These are phyloP conservation scores for Exophiala lecanii-corni DNA, from an alignment of 2,329 filamentous ascomycete species.

Conservation along the genomic window DNA sequence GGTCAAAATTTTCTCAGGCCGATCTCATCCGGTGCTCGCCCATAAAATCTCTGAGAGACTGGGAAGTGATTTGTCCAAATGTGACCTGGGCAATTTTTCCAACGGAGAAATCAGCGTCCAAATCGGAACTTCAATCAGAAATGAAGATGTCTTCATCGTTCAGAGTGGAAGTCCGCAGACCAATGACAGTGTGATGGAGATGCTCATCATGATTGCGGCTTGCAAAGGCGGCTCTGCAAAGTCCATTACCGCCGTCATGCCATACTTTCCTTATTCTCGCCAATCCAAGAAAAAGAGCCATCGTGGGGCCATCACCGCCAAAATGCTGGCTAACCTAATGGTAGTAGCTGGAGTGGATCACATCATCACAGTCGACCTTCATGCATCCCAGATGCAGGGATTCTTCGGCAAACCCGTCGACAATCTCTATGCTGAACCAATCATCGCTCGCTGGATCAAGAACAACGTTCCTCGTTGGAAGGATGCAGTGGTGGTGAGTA, in stretches of 20 bases:
- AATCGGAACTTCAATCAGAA: slow-evolving; percentile 70
- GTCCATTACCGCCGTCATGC: slow-evolving; percentile 28
- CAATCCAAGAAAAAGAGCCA: slow-evolving; percentile 99
- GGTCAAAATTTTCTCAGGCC: slow-evolving; percentile 64
- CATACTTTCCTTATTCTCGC: slow-evolving; percentile 85
- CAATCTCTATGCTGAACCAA: slow-evolving; percentile 91
- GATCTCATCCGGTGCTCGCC: slow-evolving; percentile 59
- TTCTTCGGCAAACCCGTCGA: slow-evolving; percentile 98
- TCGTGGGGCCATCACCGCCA: slow-evolving; percentile 89
- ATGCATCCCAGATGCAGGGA: slow-evolving; percentile 97
- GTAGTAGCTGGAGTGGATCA: slow-evolving; percentile 93
- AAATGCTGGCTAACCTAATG: slow-evolving; percentile 94
- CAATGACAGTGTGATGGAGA: slow-evolving; percentile 98
- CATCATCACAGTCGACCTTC: slow-evolving; percentile 94
- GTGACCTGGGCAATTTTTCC: slow-evolving; percentile 61
- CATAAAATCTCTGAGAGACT: slow-evolving; percentile 63
- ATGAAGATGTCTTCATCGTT: slow-evolving; percentile 98
- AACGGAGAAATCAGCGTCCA: slow-evolving; percentile 68
- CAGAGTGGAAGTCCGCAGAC: slow-evolving; percentile 94
- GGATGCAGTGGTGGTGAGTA: slow-evolving; percentile 92
- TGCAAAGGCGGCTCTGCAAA: slow-evolving; percentile 95
- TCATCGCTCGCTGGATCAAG: slow-evolving; percentile 93
- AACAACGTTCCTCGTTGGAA: slow-evolving; percentile 77
- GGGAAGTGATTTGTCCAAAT: slow-evolving; percentile 56
- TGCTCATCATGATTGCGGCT: slow-evolving; percentile 97